Percentiles rank a stretch among this genome's conserved stretches.
phyloP scores from a whole-genome alignment of 2,329 filamentous ascomycete genomes.

The Rhinocladiella mackenziei region DNA sequence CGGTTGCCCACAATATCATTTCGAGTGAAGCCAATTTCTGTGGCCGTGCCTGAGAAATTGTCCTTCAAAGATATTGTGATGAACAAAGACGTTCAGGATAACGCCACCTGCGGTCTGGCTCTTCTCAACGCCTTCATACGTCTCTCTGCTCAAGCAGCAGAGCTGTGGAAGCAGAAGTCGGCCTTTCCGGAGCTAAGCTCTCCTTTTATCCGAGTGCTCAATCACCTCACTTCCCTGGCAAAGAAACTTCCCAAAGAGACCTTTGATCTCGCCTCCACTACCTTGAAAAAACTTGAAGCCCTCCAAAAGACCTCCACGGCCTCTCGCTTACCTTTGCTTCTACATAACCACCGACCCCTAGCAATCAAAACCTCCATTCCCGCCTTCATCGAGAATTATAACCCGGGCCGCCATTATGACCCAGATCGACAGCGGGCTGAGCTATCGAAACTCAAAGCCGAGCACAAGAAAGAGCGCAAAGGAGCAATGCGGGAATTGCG shows the following conservation, averaged over 20 bases:
- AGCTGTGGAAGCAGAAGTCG: conserved; percentile 68
- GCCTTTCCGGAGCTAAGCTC: conserved; percentile 76
- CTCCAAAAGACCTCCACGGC: conserved; percentile 57
- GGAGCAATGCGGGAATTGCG: conserved; percentile 88
- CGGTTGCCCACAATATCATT: conserved; percentile 45
- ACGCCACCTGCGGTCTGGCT: conserved; percentile 1
- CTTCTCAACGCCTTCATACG: conserved; percentile 47
- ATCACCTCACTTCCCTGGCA: conserved; percentile 49
- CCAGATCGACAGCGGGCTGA: conserved; percentile 87
- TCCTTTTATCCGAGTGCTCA: conserved; percentile 57
- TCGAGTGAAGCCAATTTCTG: conserved; percentile 43
- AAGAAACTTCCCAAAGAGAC: conserved; percentile 49
- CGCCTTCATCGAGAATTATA: conserved; percentile 94
- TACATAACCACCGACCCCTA: conserved; percentile 84
- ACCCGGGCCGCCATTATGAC: conserved; percentile 95
- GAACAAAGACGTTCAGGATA: not conserved
- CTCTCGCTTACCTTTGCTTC: conserved; percentile 70
- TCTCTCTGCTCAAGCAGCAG: conserved; percentile 64
- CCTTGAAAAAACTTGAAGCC: conserved; percentile 37
- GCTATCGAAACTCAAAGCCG: conserved; percentile 74
- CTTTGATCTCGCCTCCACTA: conserved; percentile 43
- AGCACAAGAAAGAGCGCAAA: conserved; percentile 94
- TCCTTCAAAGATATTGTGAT: conserved; percentile 42
- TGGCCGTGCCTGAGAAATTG: conserved; percentile 49
- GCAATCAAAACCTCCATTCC: conserved; percentile 84